Conservation (phyloP, 2,329 filamentous ascomycete genomes). For the Cercospora zeina region DNA sequence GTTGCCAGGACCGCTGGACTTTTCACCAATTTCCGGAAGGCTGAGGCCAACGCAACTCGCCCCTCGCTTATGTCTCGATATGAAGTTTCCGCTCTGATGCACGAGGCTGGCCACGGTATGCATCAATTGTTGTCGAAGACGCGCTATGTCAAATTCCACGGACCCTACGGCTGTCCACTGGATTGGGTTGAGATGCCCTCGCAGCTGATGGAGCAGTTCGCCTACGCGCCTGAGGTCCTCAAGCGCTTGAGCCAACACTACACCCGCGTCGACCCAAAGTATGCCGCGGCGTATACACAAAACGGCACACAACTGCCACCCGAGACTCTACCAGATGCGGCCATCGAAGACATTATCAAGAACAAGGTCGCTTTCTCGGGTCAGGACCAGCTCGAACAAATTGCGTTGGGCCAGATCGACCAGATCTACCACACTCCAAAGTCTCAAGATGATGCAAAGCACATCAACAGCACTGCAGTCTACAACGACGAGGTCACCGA, state of each 20-base stretch:
- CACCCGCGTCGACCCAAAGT: constrained; percentile 2
- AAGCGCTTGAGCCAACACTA: constrained; percentile 23
- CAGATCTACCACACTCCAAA: constrained; percentile 2
- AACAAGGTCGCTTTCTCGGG: constrained; percentile 4
- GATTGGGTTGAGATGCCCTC: constrained; percentile 19
- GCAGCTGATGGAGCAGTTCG: constrained; percentile 24
- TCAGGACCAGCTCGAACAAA: neutral
- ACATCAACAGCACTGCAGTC: constrained; percentile 4
- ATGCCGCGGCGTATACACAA: constrained; percentile 11
- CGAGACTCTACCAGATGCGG: constrained; percentile 6
- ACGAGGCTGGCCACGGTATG: constrained; percentile 26
- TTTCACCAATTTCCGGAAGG: constrained; percentile 13
- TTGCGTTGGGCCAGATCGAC: constrained; percentile 2
- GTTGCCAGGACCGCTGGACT: neutral
- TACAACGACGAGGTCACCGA: constrained; percentile 5
- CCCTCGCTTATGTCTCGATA: constrained; percentile 15
- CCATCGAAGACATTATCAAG: constrained; percentile 1
- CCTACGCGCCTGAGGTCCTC: constrained; percentile 11
- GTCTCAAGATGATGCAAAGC: constrained; percentile 8
- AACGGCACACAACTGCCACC: neutral
- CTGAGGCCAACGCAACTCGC: neutral
- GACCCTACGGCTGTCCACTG: constrained; percentile 3
- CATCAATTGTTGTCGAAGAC: constrained; percentile 16
- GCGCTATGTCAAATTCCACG: constrained; percentile 10
- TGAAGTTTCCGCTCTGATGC: constrained; percentile 14